Percentiles rank a stretch among this genome's conserved stretches.
Evolutionary conservation across 139 green algal genomes (phyloP).

Genomic region (Microglena sp.): DNA sequence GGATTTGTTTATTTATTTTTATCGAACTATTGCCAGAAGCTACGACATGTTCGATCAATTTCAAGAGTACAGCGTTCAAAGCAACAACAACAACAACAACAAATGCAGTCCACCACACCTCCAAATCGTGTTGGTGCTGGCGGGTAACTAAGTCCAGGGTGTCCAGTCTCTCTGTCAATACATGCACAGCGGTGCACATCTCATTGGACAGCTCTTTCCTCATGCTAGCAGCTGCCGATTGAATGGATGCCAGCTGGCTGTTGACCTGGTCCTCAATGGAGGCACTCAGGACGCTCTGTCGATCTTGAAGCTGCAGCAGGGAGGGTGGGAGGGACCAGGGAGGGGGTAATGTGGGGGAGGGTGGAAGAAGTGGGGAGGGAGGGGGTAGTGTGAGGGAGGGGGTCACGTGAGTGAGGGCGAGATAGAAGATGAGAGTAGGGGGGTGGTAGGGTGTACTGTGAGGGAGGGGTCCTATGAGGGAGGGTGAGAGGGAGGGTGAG

Average conservation of each 20-base stretch:
- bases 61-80: no score
- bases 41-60: neutral
- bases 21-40: neutral
- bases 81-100: no score
- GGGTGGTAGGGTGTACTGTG: neutral
- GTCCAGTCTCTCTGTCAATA: neutral
- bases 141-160: slow-evolving; percentile 1
- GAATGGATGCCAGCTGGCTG: no score
- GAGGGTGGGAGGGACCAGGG: neutral
- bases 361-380: neutral
- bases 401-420: neutral
- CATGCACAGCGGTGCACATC: neutral
- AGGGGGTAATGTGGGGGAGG: neutral
- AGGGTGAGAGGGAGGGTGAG: neutral
- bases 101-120: neutral
- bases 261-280: no score
- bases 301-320: neutral
- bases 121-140: slow-evolving; percentile 1
- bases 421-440: neutral
- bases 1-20: neutral
- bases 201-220: neutral
- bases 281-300: no score
- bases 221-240: neutral
- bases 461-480: neutral
- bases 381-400: neutral